Percentiles rank a stretch among this genome's conserved stretches.
Conservation (phyloP, 257 asterid species). For the Gynochthodes officinalis region DNA sequence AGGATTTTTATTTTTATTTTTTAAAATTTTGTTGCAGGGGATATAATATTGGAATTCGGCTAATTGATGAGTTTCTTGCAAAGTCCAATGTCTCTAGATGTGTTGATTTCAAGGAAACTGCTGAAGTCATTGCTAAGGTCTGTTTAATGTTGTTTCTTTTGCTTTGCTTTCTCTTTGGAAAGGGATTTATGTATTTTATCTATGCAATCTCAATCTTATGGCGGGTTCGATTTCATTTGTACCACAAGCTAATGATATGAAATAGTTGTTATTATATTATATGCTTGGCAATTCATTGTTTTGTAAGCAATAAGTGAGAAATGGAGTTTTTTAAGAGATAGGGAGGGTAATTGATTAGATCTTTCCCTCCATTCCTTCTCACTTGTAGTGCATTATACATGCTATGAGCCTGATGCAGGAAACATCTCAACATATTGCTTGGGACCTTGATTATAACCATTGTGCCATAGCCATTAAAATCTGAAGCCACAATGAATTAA, state of each 20-base stretch:
- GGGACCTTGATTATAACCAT: not conserved
- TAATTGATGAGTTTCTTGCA: constrained; percentile 89
- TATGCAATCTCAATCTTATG: not conserved
- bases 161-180: not conserved
- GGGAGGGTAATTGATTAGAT: not conserved
- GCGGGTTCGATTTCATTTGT: not conserved
- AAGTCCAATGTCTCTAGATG: constrained; percentile 86
- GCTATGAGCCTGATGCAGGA: not conserved
- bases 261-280: too few species aligned
- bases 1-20: not conserved
- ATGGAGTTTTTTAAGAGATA: not conserved
- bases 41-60: constrained; percentile 78
- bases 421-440: not conserved
- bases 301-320: not conserved
- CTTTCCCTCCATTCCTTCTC: not conserved
- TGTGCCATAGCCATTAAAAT: not conserved
- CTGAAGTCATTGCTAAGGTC: constrained; percentile 97
- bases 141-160: not conserved
- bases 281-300: not conserved
- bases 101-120: constrained; percentile 93
- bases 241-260: too few species aligned
- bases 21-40: constrained; percentile 61
- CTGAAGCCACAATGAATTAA: not conserved
- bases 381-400: not conserved
- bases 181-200: not conserved